Evolutionary conservation across 441 rosid species (phyloP).

Genomic region (Aleurites moluccanus): DNA sequence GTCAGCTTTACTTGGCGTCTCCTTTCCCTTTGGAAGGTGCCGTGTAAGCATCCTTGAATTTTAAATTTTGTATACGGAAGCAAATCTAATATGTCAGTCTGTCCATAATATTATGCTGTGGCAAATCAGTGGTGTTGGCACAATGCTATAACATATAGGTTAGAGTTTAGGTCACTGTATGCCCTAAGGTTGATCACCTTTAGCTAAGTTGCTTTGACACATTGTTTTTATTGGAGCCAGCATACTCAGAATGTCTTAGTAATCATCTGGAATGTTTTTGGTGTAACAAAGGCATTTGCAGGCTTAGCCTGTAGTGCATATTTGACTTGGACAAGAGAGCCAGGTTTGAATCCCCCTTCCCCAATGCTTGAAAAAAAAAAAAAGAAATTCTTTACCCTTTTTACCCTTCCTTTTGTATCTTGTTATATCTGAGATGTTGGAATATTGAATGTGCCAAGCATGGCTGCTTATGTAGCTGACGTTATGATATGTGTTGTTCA

Average conservation of each 20-base stretch:
- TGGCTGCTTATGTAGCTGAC: not conserved
- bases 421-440: not conserved
- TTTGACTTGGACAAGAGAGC: no score
- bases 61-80: constrained; percentile 14
- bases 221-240: not conserved
- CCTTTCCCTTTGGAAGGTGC: constrained; percentile 99
- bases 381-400: not conserved
- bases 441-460: not conserved
- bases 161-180: not conserved
- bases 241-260: not conserved
- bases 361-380: no score
- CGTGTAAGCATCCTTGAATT: constrained; percentile 64
- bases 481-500: not conserved
- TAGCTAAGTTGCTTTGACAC: not conserved
- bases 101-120: not conserved
- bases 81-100: not conserved
- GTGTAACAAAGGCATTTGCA: not conserved
- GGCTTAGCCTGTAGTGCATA: not conserved
- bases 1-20: constrained; percentile 85
- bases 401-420: not conserved
- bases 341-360: no score
- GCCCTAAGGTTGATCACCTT: not conserved
- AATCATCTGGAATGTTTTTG: constrained; percentile 7
- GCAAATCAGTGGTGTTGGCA: constrained; percentile 9
- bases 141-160: not conserved